A percentile compares a stretch with the other conserved stretches of the same genome.
Conservation (phyloP, 257 asterid genomes). For the Jaltomata sinuosa region DNA sequence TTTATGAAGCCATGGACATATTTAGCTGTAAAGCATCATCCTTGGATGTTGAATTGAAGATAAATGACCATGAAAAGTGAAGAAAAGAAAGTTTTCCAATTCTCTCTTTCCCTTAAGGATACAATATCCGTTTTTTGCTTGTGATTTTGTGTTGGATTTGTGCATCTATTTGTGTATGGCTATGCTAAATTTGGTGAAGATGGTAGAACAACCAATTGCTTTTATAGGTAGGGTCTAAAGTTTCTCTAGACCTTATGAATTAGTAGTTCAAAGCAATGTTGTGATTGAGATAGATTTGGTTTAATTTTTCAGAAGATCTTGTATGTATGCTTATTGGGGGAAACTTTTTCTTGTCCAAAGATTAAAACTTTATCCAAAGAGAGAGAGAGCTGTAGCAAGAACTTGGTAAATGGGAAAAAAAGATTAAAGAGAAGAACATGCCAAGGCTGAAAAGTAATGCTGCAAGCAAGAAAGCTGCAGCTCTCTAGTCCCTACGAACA, state of each 20-base stretch:
- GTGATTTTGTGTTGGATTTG: not conserved
- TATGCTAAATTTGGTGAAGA: not conserved
- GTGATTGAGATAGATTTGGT: conserved; percentile 26
- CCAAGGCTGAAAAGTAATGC: not conserved
- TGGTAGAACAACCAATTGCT: not conserved
- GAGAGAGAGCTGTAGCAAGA: not conserved
- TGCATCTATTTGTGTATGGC: not conserved
- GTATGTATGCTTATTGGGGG: conserved; percentile 15
- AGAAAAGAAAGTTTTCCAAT: not conserved
- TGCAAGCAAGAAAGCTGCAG: not conserved
- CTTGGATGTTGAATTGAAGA: not conserved
- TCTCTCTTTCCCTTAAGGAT: not conserved
- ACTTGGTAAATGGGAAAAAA: not conserved
- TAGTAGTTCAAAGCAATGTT: conserved; percentile 7
- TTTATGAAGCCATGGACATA: not conserved
- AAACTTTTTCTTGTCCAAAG: conserved; percentile 7
- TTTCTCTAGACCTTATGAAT: conserved; percentile 11
- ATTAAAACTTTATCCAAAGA: not conserved
- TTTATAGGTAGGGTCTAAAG: conserved; percentile 13
- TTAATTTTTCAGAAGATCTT: conserved; percentile 19
- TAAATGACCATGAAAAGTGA: not conserved
- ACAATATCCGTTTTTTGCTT: not conserved
- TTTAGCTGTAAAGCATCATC: not conserved
- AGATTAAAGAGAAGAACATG: not conserved
- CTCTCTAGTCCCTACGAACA: not conserved